Conservation (phyloP, 2,329 filamentous ascomycete genomes). For the Penicillium sp. region DNA sequence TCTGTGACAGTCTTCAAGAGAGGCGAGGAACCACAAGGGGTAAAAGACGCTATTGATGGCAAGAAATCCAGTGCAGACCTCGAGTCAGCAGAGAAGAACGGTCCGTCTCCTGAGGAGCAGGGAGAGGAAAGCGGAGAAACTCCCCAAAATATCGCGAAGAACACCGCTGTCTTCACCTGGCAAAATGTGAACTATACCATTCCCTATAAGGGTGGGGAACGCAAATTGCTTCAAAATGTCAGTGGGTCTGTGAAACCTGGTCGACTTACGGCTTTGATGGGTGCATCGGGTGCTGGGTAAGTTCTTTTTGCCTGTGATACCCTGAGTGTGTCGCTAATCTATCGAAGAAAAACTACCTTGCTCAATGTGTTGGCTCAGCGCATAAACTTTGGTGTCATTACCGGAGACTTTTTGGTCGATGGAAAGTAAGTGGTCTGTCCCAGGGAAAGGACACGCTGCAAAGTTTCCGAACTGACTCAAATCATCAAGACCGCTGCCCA, state of each 20-base stretch:
- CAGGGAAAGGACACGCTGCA: background rate
- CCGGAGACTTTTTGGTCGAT: slow-evolving; percentile 42
- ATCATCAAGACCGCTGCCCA: slow-evolving; percentile 33
- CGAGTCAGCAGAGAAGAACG: slow-evolving; percentile 41
- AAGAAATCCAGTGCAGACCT: slow-evolving; percentile 43
- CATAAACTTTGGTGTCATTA: slow-evolving; percentile 41
- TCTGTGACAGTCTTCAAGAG: slow-evolving; percentile 71
- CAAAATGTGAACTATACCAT: slow-evolving; percentile 72
- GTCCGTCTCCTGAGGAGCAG: slow-evolving; percentile 10
- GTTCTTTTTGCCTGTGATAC: background rate
- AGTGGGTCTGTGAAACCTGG: slow-evolving; percentile 71
- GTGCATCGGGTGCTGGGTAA: slow-evolving; percentile 57
- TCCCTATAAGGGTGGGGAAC: slow-evolving; percentile 39
- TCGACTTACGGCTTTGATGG: slow-evolving; percentile 73
- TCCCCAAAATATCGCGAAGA: slow-evolving; percentile 52
- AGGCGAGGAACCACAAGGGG: slow-evolving; percentile 54
- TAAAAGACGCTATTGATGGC: slow-evolving; percentile 53
- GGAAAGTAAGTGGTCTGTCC: slow-evolving; percentile 31
- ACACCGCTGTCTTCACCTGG: slow-evolving; percentile 75
- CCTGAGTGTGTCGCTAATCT: background rate
- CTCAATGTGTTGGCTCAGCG: slow-evolving; percentile 44
- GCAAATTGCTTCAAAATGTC: slow-evolving; percentile 53
- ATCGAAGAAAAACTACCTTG: slow-evolving; percentile 43
- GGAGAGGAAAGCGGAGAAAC: slow-evolving; percentile 20
- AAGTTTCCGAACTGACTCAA: slow-evolving; percentile 6